Percentiles rank a stretch among this genome's conserved stretches.
Evolutionary conservation across 306 rosid genomes (phyloP).

Genomic region (Rosa persica): DNA sequence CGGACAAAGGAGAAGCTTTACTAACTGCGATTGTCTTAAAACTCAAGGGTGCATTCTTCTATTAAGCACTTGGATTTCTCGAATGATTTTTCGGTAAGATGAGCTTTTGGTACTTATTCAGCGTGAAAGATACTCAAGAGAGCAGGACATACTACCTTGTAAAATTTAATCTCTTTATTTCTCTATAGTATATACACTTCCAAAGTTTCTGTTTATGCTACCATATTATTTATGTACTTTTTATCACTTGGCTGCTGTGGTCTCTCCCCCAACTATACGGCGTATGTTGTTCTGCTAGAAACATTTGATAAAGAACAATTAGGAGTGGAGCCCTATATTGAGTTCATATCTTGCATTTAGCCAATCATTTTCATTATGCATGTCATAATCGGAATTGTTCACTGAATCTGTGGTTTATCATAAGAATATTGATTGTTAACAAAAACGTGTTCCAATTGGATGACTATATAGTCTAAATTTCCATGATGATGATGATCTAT

Average conservation of each 20-base stretch:
- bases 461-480: neutral
- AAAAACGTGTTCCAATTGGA: neutral
- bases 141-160: neutral
- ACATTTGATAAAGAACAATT: neutral
- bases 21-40: slow-evolving; percentile 17
- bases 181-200: neutral
- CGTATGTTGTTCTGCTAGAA: neutral
- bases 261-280: neutral
- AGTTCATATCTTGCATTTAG: neutral
- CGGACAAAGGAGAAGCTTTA: slow-evolving; percentile 27
- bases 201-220: neutral
- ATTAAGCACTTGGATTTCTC: neutral
- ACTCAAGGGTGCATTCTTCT: neutral
- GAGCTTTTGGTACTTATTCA: slow-evolving; percentile 5
- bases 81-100: neutral
- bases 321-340: neutral
- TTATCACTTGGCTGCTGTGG: neutral
- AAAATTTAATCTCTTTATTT: neutral
- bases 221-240: neutral
- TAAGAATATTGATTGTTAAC: neutral
- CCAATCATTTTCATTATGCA: neutral
- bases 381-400: neutral
- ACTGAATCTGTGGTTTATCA: neutral
- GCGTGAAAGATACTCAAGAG: neutral
- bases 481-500: neutral